Percentiles rank a stretch among this genome's conserved stretches.
phyloP scores from a whole-genome alignment of 345 rosid genomes.

The Durio zibethinus region DNA sequence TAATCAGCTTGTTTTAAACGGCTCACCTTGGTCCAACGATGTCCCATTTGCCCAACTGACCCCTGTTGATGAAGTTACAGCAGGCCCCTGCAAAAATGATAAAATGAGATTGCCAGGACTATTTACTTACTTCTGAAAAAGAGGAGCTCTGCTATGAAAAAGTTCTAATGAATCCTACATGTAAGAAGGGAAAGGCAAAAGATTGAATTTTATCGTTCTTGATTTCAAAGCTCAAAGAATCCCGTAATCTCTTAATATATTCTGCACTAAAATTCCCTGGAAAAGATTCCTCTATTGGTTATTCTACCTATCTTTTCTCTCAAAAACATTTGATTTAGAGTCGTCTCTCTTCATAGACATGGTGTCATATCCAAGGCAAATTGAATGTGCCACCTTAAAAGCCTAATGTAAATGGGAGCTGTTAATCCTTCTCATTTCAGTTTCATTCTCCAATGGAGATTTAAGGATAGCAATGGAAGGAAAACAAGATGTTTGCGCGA shows the following conservation, averaged over 20 bases:
- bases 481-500: background rate
- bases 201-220: constrained; percentile 15
- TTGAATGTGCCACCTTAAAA: background rate
- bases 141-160: background rate
- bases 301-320: background rate
- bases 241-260: background rate
- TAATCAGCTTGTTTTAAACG: background rate
- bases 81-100: constrained; percentile 22
- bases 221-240: background rate
- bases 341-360: background rate
- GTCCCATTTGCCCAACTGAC: constrained; percentile 37
- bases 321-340: background rate
- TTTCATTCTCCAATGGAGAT: background rate
- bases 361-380: background rate
- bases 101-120: background rate
- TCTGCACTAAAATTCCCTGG: background rate
- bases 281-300: background rate
- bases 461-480: background rate
- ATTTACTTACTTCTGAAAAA: background rate
- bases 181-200: constrained; percentile 4
- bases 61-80: constrained; percentile 20
- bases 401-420: background rate
- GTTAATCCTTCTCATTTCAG: background rate
- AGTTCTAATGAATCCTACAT: background rate
- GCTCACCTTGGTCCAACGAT: constrained; percentile 39